These are phyloP conservation scores for Clonostachys byssicola DNA, from an alignment of 2,329 filamentous ascomycete species.

Conservation along the genomic window DNA sequence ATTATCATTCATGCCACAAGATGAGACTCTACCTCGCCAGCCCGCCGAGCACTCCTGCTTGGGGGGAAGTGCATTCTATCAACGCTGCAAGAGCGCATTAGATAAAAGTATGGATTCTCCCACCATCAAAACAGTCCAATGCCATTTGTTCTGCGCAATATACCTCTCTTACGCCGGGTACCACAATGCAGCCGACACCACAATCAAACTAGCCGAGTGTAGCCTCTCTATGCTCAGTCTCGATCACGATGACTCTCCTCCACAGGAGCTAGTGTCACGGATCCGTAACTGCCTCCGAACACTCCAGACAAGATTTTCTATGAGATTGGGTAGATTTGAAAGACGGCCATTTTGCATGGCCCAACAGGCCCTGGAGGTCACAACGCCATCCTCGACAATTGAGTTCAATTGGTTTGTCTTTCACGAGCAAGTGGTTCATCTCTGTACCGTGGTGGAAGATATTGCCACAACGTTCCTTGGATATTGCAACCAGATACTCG, in stretches of 20 bases:
- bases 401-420: background rate
- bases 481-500: background rate
- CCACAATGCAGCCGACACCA: slow-evolving; percentile 2
- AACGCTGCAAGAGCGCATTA: slow-evolving; percentile 1
- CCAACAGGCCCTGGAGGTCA: background rate
- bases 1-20: background rate
- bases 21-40: background rate
- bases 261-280: background rate
- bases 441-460: background rate
- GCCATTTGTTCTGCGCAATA: slow-evolving; percentile 1
- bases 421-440: background rate
- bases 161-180: slow-evolving; percentile 2
- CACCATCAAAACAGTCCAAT: slow-evolving; percentile 1
- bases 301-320: background rate
- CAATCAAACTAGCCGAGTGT: background rate
- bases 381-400: background rate
- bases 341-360: background rate
- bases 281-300: background rate
- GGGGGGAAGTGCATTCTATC: slow-evolving; percentile 2
- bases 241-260: background rate
- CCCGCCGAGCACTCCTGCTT: background rate
- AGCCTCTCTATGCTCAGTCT: background rate
- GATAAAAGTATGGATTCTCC: background rate
- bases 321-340: background rate
- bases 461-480: background rate